These are phyloP conservation scores for Hirsutella thompsonii DNA, from an alignment of 2,329 filamentous ascomycete genomes.

Conservation along the genomic window DNA sequence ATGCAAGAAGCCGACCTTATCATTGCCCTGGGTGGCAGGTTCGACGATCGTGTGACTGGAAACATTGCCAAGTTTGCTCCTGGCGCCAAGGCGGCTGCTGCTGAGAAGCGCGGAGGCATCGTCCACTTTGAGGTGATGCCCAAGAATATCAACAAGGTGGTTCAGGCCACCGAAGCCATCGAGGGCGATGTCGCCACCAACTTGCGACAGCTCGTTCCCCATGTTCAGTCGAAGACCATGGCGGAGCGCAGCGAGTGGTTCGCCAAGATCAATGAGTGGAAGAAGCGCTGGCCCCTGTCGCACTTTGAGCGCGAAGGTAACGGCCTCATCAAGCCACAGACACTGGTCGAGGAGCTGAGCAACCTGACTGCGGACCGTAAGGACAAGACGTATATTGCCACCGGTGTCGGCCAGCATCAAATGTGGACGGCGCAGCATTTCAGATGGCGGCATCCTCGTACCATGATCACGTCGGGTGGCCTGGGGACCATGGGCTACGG, in stretches of 20 bases:
- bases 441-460: slow-evolving; percentile 81
- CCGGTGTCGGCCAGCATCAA: slow-evolving; percentile 93
- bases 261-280: slow-evolving; percentile 79
- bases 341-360: slow-evolving; percentile 81
- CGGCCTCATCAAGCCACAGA: slow-evolving; percentile 87
- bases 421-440: slow-evolving; percentile 99
- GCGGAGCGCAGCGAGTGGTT: slow-evolving; percentile 74
- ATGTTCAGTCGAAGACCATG: slow-evolving; percentile 49
- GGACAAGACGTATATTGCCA: slow-evolving; percentile 75
- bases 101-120: slow-evolving; percentile 81
- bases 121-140: slow-evolving; percentile 98
- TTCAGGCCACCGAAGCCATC: slow-evolving; percentile 89
- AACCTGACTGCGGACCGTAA: slow-evolving; percentile 71
- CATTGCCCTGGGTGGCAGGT: slow-evolving; percentile 83
- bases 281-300: slow-evolving; percentile 74
- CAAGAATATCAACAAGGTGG: slow-evolving; percentile 99
- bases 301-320: slow-evolving; percentile 69
- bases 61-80: slow-evolving; percentile 81
- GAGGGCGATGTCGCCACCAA: slow-evolving; percentile 85
- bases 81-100: slow-evolving; percentile 69
- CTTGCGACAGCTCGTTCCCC: slow-evolving; percentile 60
- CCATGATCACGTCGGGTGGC: slow-evolving; percentile 93
- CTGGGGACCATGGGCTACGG: slow-evolving; percentile 84
- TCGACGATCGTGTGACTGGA: slow-evolving; percentile 88
- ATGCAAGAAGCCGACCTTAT: slow-evolving; percentile 96